Evolutionary conservation across 2,329 filamentous ascomycete genomes (phyloP), one percentile per base, ranked within the genome.

Genomic region (Elsinoe batatas): DNA sequence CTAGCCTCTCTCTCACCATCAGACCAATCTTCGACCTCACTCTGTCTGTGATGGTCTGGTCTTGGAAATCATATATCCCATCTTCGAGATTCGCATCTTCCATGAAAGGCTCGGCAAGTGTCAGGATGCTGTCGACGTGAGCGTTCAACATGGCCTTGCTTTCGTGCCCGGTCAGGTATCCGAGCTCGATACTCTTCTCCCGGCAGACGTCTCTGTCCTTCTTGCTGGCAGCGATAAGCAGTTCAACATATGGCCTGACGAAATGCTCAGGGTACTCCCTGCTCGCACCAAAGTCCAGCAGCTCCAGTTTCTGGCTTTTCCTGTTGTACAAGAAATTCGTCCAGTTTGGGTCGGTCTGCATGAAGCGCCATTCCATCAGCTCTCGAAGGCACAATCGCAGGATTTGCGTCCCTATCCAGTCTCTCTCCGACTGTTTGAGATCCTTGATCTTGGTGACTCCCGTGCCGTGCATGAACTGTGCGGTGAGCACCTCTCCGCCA

Each of bases 291-390:
- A 98, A 98, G 71, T 98, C 94, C 53, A 98, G 83, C 1, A 98
- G 80, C 70, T 95, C 91, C 12, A 98, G 83, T 65, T 83, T 86
- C 56, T 64, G 59, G 5, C 37, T 46, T 17, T 74, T 64, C 1
- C 82, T 75, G 64, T 97, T 93, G 76, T 89, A 98, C 17, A 97
- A 78, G 70, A 98, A 98, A 71, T 98, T 98, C 33, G 91, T 97
- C 93, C 93, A 98, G 76, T 98, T 98, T 38, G 93, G 93, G 67
- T 98, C 93, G 4, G 93, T 98, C 73, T 98, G 93, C 93, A 98
- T 98, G 74, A 95, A 97, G 58, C 79, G 84, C 80, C 96, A 97
- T 71, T 95, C 89, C 61, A 85, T 85, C 63, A 97, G 91, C 72
- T 97, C 93, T 57, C 91, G 85, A 37, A 97, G 79, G 67, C 90